Percentiles rank a stretch among this genome's conserved stretches.
Evolutionary conservation across 495 filamentous ascomycete genomes (phyloP).

Genomic region (Xylaria nigripes): DNA sequence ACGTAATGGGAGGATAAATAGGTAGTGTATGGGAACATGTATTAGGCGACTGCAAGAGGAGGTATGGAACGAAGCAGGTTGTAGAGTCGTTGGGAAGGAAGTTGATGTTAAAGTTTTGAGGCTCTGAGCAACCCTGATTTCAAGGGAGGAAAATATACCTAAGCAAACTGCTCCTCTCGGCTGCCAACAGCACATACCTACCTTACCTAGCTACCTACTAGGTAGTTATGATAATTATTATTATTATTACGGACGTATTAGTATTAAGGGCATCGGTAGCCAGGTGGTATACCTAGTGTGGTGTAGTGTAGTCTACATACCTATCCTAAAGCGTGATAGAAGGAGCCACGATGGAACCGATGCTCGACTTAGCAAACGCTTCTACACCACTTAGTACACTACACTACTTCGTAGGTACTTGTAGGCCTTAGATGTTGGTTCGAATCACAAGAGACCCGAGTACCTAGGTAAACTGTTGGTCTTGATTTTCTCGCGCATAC

Average conservation of each 20-base stretch:
- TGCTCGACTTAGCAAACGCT: not conserved
- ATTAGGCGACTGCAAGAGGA: too few species aligned
- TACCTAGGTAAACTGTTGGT: too few species aligned
- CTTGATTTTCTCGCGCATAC: too few species aligned
- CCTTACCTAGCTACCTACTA: not conserved
- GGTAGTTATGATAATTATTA: not conserved
- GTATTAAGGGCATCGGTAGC: too few species aligned
- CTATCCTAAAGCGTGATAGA: not conserved
- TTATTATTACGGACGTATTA: too few species aligned
- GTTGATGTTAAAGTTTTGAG: not conserved
- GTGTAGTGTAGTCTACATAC: not conserved
- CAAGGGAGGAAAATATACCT: not conserved
- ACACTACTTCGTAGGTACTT: not conserved
- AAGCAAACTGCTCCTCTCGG: conserved; percentile 2
- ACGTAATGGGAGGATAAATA: too few species aligned
- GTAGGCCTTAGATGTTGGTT: too few species aligned
- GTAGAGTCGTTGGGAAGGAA: not conserved
- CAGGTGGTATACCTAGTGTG: too few species aligned
- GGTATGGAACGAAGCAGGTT: not conserved
- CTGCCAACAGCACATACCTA: too few species aligned
- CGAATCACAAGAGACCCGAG: too few species aligned
- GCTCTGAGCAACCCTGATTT: conserved; percentile 1
- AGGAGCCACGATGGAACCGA: not conserved
- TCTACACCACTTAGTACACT: not conserved
- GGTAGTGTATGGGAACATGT: not conserved